Conservation (phyloP, 129 eudicot genomes). For the Chrysanthemum makinoi region DNA sequence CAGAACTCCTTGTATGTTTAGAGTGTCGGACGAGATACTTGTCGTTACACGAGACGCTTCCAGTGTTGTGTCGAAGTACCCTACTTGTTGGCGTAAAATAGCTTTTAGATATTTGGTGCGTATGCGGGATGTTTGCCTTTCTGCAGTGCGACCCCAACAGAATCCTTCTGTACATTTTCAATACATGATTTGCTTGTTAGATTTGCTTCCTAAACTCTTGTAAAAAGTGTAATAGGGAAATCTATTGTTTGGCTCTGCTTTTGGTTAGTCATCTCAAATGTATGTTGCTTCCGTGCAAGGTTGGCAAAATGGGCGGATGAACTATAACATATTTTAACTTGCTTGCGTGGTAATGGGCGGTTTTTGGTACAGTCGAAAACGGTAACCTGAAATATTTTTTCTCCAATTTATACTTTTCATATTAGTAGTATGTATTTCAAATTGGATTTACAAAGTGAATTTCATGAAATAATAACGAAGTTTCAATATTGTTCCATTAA, state of each 20-base stretch:
- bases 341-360: too few relatives aligned
- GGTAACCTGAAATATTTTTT: too few relatives aligned
- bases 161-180: conserved; percentile 38
- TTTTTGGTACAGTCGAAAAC: too few relatives aligned
- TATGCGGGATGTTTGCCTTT: conserved; percentile 49
- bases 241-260: not conserved
- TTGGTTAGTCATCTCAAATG: not conserved
- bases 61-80: conserved; percentile 41
- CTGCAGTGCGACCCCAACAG: conserved; percentile 59
- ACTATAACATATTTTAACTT: too few relatives aligned
- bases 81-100: conserved; percentile 54
- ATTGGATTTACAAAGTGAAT: too few relatives aligned
- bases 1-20: conserved; percentile 42
- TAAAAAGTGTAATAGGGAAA: not conserved
- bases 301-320: too few relatives aligned
- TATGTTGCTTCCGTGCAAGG: too few relatives aligned
- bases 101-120: conserved; percentile 46
- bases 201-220: conserved; percentile 1
- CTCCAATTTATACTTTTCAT: too few relatives aligned
- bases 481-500: too few relatives aligned
- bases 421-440: too few relatives aligned
- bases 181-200: not conserved
- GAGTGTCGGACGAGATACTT: conserved; percentile 42
- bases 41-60: conserved; percentile 43
- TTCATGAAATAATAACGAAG: too few relatives aligned